A percentile compares a stretch with the other conserved stretches of the same genome.
These are phyloP conservation scores for Nemania serpens DNA, from an alignment of 2,329 filamentous ascomycete species.

Conservation along the genomic window DNA sequence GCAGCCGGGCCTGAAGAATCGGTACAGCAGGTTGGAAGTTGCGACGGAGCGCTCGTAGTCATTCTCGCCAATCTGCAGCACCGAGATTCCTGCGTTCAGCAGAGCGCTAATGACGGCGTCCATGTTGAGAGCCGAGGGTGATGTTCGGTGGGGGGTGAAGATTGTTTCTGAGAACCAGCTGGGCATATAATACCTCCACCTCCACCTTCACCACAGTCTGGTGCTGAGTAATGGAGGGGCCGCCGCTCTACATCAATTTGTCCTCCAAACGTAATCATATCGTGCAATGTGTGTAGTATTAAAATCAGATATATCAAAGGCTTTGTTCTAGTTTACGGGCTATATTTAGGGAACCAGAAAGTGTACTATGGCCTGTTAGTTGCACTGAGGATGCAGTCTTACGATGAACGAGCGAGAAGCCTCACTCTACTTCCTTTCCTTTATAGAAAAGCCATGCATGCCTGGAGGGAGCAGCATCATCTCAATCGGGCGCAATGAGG, in stretches of 20 bases:
- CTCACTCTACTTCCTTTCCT: constrained; percentile 1
- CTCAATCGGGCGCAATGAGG: neutral
- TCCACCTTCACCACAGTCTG: no score
- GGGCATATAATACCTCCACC: no score
- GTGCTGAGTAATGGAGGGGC: no score
- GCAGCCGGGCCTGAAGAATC: neutral
- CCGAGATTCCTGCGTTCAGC: no score
- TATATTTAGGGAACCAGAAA: constrained; percentile 1
- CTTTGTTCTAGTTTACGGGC: constrained; percentile 7
- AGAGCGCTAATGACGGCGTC: no score
- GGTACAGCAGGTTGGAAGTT: constrained; percentile 10
- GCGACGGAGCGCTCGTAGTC: constrained; percentile 11
- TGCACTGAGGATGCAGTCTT: neutral
- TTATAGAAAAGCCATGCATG: constrained; percentile 1
- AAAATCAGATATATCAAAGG: no score
- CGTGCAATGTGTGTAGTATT: no score
- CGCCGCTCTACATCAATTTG: no score
- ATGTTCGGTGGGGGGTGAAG: no score
- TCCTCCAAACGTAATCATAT: no score
- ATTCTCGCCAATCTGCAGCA: neutral
- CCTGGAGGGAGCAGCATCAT: neutral
- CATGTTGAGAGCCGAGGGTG: no score
- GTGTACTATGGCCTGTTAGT: constrained; percentile 2
- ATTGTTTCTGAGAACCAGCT: no score
- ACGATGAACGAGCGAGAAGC: neutral